Evolutionary conservation across 805 yeast genomes (phyloP), one percentile per base, ranked within the genome.

Genomic region (Wickerhamiella sergipiensis): DNA sequence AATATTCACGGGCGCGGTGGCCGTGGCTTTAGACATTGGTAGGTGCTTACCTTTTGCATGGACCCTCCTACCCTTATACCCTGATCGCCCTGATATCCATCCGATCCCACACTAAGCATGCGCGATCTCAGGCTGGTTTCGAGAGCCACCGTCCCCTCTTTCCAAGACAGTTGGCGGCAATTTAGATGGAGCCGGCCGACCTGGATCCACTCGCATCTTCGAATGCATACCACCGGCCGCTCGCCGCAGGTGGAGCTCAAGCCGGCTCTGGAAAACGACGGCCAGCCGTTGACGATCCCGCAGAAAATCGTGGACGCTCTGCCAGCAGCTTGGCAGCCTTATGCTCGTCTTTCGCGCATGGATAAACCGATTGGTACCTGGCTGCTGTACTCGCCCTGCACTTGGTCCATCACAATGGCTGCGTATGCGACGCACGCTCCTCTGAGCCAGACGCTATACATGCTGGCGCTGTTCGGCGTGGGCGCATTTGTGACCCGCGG

Each of bases 341-440:
- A 88, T 63, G 95, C 95, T 43, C 95, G 87, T 61, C 70, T 92
- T 50, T 81, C 88, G 84, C 73, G 99, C 50, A 66, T 90, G 50
- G 98, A 92, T 62, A 86, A 86, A 59, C 98, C 99, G 0, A 94
- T 85, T n/a, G 99, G 98, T 0, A 85, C 97, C 0, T 79, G 86
- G 75, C 70, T 90, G 24, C 69, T 92, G 43, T 78, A 78, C 53
- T 71, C 86, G 46, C 98, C 98, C 0, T 82, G 95, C 48, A 77
- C 86, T 45, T 92, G 97, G 97, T 83, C 95, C 10, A 83, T 92
- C 50, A 73, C 90, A 0, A 83, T 89, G 81, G 97, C 96, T 0
- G 90, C 94, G 0, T 83, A 75, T 56, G 67, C 80, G 1, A 67
- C 79, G 1, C 54, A 55, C 13, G 95, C 96, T 0, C 81, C 95